Conservation (phyloP, 345 rosid species). For the Moringa oleifera region DNA sequence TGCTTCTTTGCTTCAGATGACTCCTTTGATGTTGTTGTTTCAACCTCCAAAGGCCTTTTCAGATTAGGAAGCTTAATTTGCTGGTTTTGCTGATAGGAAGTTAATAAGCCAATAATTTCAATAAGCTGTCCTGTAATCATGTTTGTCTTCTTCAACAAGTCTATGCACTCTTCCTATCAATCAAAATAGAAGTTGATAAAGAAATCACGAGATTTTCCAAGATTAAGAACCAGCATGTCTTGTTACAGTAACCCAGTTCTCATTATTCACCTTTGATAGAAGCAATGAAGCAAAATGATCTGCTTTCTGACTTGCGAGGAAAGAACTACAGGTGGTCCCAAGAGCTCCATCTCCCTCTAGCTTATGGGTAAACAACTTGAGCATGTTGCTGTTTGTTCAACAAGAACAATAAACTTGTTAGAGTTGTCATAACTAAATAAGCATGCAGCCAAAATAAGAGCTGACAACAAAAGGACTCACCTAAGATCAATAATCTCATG, state of each 20-base stretch:
- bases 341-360: constrained; percentile 1
- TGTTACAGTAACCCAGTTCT: neutral
- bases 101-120: neutral
- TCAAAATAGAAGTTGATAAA: constrained; percentile 4
- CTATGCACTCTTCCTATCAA: constrained; percentile 14
- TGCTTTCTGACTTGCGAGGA: neutral
- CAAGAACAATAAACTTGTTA: constrained; percentile 1
- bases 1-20: neutral
- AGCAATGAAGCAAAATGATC: constrained; percentile 4
- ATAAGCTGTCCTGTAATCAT: constrained; percentile 5
- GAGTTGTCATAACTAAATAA: neutral
- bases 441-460: neutral
- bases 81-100: neutral
- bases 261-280: constrained; percentile 16
- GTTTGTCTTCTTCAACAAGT: constrained; percentile 12
- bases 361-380: constrained; percentile 1
- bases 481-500: constrained; percentile 11
- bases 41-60: constrained; percentile 12
- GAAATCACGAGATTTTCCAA: neutral
- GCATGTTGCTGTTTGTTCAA: constrained; percentile 10
- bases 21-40: constrained; percentile 9
- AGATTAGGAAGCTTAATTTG: constrained; percentile 4
- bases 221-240: neutral
- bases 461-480: constrained; percentile 2
- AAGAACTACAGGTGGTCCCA: neutral